Evolutionary conservation across 208 protist species (phyloP).

Genomic region (Trypanosoma vivax): DNA sequence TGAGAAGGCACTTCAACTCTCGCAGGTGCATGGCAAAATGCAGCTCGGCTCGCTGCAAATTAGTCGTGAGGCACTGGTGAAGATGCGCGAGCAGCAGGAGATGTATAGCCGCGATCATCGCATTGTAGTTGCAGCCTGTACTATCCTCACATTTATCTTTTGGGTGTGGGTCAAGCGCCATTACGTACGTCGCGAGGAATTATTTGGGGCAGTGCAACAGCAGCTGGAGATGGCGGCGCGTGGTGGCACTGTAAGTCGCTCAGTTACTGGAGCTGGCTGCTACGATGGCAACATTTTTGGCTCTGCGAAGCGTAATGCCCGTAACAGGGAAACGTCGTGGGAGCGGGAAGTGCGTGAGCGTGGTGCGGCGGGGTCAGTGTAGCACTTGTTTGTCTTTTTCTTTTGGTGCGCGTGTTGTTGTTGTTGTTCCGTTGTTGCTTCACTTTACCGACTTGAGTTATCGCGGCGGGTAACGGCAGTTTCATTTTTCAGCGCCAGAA

Average conservation of each 20-base stretch:
- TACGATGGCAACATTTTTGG: constrained; percentile 67
- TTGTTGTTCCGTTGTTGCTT: not conserved
- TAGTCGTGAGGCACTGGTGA: constrained; percentile 65
- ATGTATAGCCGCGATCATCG: constrained; percentile 76
- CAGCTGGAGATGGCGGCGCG: constrained; percentile 1
- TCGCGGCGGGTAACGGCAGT: not conserved
- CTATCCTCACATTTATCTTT: constrained; percentile 51
- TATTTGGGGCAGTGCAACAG: constrained; percentile 21
- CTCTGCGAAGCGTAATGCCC: constrained; percentile 50
- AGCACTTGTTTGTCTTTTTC: too few species aligned
- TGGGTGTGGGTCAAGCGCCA: constrained; percentile 85
- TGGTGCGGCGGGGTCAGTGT: too few species aligned
- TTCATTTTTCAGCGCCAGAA: too few species aligned
- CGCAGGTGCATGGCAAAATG: constrained; percentile 84
- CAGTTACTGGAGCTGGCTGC: constrained; percentile 46
- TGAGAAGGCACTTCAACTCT: constrained; percentile 82
- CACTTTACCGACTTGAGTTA: not conserved
- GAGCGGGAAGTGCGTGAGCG: constrained; percentile 72
- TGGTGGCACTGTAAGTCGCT: constrained; percentile 10
- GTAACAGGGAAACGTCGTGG: constrained; percentile 60
- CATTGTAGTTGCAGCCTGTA: constrained; percentile 48
- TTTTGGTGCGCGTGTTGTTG: not conserved
- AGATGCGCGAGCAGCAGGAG: constrained; percentile 82
- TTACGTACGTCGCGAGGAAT: constrained; percentile 53
- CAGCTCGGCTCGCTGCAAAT: constrained; percentile 69